A percentile compares a stretch with the other conserved stretches of the same genome.
phyloP scores from a whole-genome alignment of 768 basidiomycete species.

The Clitopilus hobsonii region DNA sequence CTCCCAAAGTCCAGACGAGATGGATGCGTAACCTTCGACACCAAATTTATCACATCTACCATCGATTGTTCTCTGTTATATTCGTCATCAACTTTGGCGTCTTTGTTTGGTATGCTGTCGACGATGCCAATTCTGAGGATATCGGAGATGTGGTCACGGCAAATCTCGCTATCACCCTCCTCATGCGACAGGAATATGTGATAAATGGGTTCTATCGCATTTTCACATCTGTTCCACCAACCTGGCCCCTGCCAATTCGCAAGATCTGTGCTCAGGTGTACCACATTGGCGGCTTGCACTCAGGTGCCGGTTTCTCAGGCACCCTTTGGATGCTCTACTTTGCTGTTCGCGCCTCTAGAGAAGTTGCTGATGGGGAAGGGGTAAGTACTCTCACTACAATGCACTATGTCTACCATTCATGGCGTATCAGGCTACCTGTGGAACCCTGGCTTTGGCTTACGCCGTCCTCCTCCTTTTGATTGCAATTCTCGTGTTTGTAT shows the following conservation, averaged over 20 bases:
- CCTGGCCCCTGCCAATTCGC: conserved; percentile 53
- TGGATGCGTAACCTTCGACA: conserved; percentile 47
- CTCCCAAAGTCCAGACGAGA: conserved; percentile 44
- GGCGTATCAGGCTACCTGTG: not conserved
- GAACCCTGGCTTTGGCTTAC: conserved; percentile 9
- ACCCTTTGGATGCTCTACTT: conserved; percentile 49
- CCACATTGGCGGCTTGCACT: conserved; percentile 59
- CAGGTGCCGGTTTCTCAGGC: conserved; percentile 50
- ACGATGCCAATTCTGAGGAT: conserved; percentile 27
- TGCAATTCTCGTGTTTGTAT: conserved; percentile 32
- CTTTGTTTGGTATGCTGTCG: conserved; percentile 37
- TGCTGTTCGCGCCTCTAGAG: conserved; percentile 46
- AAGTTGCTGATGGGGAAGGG: conserved; percentile 30
- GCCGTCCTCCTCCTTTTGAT: conserved; percentile 20
- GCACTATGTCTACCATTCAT: not conserved
- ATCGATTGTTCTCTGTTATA: conserved; percentile 53
- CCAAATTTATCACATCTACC: conserved; percentile 51
- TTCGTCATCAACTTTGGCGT: conserved; percentile 50
- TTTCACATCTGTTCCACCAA: conserved; percentile 44
- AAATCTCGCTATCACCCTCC: conserved; percentile 45
- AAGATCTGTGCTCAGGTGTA: conserved; percentile 53
- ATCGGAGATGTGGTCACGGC: conserved; percentile 36
- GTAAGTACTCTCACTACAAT: conserved; percentile 16
- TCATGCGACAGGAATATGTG: conserved; percentile 54
- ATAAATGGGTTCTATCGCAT: conserved; percentile 54